Base-by-base conservation (phyloP, 495 filamentous ascomycete genomes). In the Pseudotulostoma volvatum region DNA sequence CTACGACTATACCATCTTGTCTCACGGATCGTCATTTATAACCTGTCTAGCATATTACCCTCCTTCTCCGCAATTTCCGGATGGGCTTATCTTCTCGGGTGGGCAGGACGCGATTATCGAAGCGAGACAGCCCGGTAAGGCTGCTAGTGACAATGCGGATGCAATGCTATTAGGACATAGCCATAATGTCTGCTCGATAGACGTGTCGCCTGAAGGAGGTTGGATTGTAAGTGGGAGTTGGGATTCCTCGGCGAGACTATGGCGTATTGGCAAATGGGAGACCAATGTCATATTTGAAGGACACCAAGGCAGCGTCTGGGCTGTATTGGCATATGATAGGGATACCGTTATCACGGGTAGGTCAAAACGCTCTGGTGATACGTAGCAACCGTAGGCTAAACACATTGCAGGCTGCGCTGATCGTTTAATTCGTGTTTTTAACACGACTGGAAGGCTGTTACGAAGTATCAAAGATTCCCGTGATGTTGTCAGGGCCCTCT, bases 41-140 rank as follows among this genome's bases (percentile, higher is more conserved):
- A 96, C 94, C 61, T 68, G 77, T 19, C 51, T 99, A 32, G 68
- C 86, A 40, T 93, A 80, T 45, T 54, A 85, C 2, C 71, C 73
- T 2, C 81, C 87, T 3, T 77, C 73, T n/a, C 33, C 66, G 13
- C 57, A 72, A 19, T 78, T 74, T 46, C 76, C 84, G 1, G 76
- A 92, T 18, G 90, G 90, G 17, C 69, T 95, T 9, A 64, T 95
- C 7, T 61, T 93, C 15, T 92, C 86, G 7, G 84, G 81, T 43
- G 87, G 88, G 38, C 77, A 83, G 45, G 92, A 96, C 46, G 73
- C 81, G 7, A 84, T 96, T 39, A 93, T 99, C 47, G 90, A 95
- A 49, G 84, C 86, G 11, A 75, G 83, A 51, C 72, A 76, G 46
- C 77, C 81, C 1, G 65, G 64, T 18, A 70, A 70, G 45, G 55